Base-by-base conservation (phyloP, 1,139 yeast genomes). In the Nakaseomyces nivariensis region DNA sequence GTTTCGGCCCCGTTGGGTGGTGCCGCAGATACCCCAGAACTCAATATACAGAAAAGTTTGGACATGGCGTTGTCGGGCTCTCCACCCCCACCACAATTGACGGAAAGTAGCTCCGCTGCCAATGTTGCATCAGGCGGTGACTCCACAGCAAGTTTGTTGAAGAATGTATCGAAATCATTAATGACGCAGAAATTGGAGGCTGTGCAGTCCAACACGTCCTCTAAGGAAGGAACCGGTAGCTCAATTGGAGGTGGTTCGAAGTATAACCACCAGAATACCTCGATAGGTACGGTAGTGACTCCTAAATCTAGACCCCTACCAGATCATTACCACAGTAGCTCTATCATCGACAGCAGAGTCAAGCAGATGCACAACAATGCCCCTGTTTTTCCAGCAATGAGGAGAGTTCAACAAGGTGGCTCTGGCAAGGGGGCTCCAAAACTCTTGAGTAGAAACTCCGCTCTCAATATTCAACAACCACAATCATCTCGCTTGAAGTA, bases 121-220 rank as follows among this genome's bases (percentile, higher is more conserved):
- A 13, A 22, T n/a, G 7, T 13, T 22, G 32, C 22, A 17, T 17
- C 22, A 1, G 22, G 22, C 31, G 31, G 31, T 1, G 55, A 51
- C 29, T 43, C 59, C 24, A 59, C 62, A 10, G 58, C 61, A 1
- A 56, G 48, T 48, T 51, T 58, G 17, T 45, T 59, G 48, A 58
- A 57, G 50, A 55, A 53, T 41, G 61, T 59, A 11, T 57, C 57
- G 46, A 56, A 54, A 46, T 58, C 59, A 5, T 42, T 55, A 45
- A 48, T 56, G 43, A 55, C 57, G 38, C 57, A 56, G 41, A 52
- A 56, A 34, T 53, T 56, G 46, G 26, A 58, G 52, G 50, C 52
- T 48, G 48, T 54, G 3, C 36, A 33, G 6, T 9, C 36, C 10
- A 11, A 11, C 13, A 9, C 51, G n/a, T 34, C 56, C n/a, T n/a